Percentiles rank a stretch among this genome's conserved stretches.
Conservation (phyloP, 2,329 filamentous ascomycete species). For the Fusarium sp. region DNA sequence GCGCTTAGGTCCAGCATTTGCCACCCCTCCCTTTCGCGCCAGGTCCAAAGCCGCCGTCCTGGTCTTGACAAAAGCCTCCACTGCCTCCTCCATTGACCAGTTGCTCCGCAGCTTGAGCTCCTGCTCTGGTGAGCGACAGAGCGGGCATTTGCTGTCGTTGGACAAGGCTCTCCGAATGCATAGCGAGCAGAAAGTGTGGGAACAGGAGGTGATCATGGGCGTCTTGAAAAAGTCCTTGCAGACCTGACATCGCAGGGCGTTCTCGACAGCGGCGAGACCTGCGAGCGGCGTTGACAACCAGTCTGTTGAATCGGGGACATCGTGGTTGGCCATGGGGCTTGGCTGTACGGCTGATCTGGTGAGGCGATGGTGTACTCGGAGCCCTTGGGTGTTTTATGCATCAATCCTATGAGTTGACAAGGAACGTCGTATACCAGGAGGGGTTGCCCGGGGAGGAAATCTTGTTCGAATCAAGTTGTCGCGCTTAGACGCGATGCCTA, state of each 20-base stretch:
- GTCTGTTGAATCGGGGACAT: constrained; percentile 83
- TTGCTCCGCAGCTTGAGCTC: constrained; percentile 88
- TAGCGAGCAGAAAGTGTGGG: constrained; percentile 95
- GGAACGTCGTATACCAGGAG: background rate
- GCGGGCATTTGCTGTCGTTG: constrained; percentile 86
- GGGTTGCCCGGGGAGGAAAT: constrained; percentile 10
- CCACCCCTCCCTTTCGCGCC: constrained; percentile 59
- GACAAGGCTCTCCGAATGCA: constrained; percentile 91
- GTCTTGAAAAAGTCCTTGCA: constrained; percentile 98
- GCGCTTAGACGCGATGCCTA: constrained; percentile 41
- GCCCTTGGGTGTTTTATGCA: background rate
- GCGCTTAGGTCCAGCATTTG: constrained; percentile 61
- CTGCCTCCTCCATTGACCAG: constrained; percentile 85
- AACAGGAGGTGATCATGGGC: constrained; percentile 94
- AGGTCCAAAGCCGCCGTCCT: constrained; percentile 73
- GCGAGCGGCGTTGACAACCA: constrained; percentile 80
- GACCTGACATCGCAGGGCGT: constrained; percentile 91
- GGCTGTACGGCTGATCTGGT: background rate
- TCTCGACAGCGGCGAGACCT: constrained; percentile 78
- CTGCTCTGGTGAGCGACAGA: constrained; percentile 83
- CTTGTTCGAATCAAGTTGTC: constrained; percentile 25
- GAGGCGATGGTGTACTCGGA: background rate
- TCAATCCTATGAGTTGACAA: background rate
- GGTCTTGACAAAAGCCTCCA: constrained; percentile 79
- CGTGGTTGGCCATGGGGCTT: constrained; percentile 48